Evolutionary conservation across 768 basidiomycete species (phyloP).

Genomic region (Tricholoma sp.): DNA sequence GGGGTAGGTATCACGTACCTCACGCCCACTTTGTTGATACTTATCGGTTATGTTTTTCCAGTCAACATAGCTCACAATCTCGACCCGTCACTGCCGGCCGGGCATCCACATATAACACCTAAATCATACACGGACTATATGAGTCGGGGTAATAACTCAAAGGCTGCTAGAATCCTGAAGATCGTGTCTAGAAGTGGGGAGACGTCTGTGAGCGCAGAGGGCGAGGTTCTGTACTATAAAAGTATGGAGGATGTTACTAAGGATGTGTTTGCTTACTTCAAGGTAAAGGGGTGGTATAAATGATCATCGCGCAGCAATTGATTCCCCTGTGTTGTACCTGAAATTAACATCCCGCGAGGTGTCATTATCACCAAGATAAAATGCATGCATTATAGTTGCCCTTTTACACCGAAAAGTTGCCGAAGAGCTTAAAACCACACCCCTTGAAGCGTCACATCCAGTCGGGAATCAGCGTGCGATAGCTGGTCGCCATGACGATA

Average conservation of each 20-base stretch:
- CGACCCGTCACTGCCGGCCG: neutral
- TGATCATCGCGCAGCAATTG: neutral
- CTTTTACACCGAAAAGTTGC: no score
- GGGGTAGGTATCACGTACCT: conserved; percentile 8
- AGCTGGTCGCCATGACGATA: no score
- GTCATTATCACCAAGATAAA: no score
- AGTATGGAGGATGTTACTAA: neutral
- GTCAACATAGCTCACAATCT: neutral
- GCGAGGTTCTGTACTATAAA: conserved; percentile 21
- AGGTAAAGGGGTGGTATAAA: neutral
- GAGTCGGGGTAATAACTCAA: neutral
- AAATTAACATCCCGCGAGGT: no score
- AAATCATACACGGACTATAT: neutral
- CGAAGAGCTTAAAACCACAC: no score
- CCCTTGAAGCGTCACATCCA: no score
- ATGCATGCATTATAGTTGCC: no score
- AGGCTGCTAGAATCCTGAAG: conserved; percentile 35
- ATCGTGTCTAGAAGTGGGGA: neutral
- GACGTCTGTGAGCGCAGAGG: conserved; percentile 29
- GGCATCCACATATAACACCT: neutral
- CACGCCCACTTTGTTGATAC: neutral
- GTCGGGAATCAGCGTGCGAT: no score
- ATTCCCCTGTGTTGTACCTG: no score
- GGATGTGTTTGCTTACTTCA: neutral
- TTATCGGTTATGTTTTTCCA: neutral